These are phyloP conservation scores for Pulchroboletus neoregius DNA, from an alignment of 1,284 basidiomycete species.

Conservation along the genomic window DNA sequence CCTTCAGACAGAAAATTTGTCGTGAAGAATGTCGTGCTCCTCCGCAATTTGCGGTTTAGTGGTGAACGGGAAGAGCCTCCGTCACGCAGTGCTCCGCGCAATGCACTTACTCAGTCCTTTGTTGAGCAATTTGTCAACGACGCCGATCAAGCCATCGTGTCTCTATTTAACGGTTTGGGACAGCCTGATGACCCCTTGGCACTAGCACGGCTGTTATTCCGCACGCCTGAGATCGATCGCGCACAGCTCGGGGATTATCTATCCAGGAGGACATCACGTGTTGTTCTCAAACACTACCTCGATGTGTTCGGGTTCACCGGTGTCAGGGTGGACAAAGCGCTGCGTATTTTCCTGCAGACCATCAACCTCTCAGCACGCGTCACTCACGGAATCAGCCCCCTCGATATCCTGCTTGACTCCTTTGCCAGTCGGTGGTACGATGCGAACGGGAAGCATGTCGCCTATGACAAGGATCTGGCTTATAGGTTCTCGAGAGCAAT, in stretches of 20 bases:
- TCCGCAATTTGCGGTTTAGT: constrained; percentile 67
- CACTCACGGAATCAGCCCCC: constrained; percentile 41
- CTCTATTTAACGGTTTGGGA: constrained; percentile 56
- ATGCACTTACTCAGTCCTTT: constrained; percentile 65
- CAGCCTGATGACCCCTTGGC: constrained; percentile 58
- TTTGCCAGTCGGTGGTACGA: constrained; percentile 89
- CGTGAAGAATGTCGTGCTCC: constrained; percentile 82
- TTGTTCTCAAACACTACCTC: constrained; percentile 78
- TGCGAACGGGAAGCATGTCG: constrained; percentile 75
- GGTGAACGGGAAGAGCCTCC: constrained; percentile 59
- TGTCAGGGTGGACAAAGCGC: constrained; percentile 82
- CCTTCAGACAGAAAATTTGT: constrained; percentile 79
- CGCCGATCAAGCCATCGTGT: constrained; percentile 66
- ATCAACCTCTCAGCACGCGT: constrained; percentile 64
- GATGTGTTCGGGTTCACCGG: constrained; percentile 83
- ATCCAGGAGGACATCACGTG: constrained; percentile 63
- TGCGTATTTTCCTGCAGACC: constrained; percentile 85
- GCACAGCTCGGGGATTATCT: constrained; percentile 83
- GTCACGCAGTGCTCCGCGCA: constrained; percentile 43
- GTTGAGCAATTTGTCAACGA: constrained; percentile 71
- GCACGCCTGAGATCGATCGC: constrained; percentile 80
- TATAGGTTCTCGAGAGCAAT: constrained; percentile 79
- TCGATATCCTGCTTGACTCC: constrained; percentile 74
- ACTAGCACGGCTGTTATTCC: constrained; percentile 81
- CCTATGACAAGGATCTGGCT: constrained; percentile 77